These are phyloP conservation scores for Diophrys sp. DNA, from an alignment of 73 alveolate species.

Conservation along the genomic window DNA sequence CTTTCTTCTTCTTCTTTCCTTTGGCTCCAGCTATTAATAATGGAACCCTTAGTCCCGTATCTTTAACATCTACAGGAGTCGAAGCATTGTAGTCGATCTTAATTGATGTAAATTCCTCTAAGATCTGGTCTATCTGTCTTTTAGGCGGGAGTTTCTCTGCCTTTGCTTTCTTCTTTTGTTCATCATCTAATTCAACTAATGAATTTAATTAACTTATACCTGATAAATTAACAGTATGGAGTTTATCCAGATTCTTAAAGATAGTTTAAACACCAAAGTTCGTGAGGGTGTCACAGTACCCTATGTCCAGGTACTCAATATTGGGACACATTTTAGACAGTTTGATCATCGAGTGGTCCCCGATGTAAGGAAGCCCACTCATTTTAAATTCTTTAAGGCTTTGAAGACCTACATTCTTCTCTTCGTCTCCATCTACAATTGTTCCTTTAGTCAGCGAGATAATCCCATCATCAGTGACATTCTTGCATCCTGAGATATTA, in stretches of 20 bases:
- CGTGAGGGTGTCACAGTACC: slow-evolving; percentile 9
- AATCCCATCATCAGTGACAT: slow-evolving; percentile 45
- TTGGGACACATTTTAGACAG: slow-evolving; percentile 1
- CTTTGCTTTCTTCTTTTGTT: no score
- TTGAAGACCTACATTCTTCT: slow-evolving; percentile 11
- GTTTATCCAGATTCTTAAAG: no score
- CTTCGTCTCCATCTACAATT: slow-evolving; percentile 8
- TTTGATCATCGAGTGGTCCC: slow-evolving; percentile 5
- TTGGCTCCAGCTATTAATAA: slow-evolving; percentile 10
- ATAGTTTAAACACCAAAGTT: background rate
- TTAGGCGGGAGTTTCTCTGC: no score
- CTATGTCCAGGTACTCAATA: slow-evolving; percentile 10
- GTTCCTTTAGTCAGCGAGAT: slow-evolving; percentile 24
- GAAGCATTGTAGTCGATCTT: no score
- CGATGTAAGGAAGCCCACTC: background rate
- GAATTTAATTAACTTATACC: no score
- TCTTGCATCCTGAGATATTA: slow-evolving; percentile 42
- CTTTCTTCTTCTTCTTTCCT: slow-evolving; percentile 12
- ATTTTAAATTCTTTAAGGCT: slow-evolving; percentile 9
- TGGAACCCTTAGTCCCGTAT: slow-evolving; percentile 27
- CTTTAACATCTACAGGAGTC: slow-evolving; percentile 23
- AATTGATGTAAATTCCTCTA: no score
- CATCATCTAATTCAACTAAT: no score
- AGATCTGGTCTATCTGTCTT: slow-evolving; percentile 2
- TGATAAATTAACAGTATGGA: no score